Conservation (phyloP, 2,329 filamentous ascomycete genomes). For the Bertia moriformis region DNA sequence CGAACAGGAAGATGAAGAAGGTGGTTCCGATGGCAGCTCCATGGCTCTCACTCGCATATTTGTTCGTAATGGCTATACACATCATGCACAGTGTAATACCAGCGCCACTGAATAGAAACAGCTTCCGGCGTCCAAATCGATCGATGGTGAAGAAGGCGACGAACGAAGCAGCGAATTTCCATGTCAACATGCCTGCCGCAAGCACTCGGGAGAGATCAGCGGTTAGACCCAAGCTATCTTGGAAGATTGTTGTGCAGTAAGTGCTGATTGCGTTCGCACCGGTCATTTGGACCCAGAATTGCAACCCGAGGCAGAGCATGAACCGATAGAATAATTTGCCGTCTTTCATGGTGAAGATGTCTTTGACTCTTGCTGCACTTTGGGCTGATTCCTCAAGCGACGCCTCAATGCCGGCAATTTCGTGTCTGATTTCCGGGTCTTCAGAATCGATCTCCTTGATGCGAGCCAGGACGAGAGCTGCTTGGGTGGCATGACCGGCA, state of each 20-base stretch:
- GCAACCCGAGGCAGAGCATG: background rate
- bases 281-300: background rate
- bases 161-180: background rate
- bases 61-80: background rate
- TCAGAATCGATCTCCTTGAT: background rate
- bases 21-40: background rate
- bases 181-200: background rate
- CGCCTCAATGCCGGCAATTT: background rate
- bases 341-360: background rate
- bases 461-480: background rate
- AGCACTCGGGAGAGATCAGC: background rate
- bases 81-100: background rate
- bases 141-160: background rate
- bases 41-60: background rate
- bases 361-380: background rate
- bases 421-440: background rate
- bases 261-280: background rate
- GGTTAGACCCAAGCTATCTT: background rate
- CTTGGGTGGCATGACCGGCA: constrained; percentile 4
- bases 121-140: background rate
- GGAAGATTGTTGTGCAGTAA: background rate
- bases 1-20: background rate
- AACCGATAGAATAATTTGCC: background rate
- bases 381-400: background rate
- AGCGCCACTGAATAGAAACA: background rate